These are phyloP conservation scores for Paramecium pentaurelia DNA, from an alignment of 73 alveolate genomes.

Conservation along the genomic window DNA sequence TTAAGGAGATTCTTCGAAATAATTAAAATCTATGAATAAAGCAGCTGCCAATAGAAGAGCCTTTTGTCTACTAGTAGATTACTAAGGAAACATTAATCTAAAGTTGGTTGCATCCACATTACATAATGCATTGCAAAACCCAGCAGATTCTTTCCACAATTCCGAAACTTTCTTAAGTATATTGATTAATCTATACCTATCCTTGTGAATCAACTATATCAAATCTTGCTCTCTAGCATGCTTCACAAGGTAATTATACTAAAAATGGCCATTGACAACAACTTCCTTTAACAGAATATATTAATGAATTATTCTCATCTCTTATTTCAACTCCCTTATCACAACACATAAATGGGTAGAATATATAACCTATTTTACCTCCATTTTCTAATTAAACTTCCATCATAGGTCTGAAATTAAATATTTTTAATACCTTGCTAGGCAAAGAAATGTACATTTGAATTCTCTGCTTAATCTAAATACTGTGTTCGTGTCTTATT, in stretches of 20 bases:
- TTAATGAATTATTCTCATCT: background rate
- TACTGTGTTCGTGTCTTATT: background rate
- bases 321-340: constrained; percentile 43
- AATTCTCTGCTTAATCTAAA: constrained; percentile 1
- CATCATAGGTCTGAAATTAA: background rate
- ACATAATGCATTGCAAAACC: constrained; percentile 14
- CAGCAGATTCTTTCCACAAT: constrained; percentile 34
- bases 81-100: background rate
- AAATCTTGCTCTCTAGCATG: constrained; percentile 22
- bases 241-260: constrained; percentile 13
- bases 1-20: constrained; percentile 36
- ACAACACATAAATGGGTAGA: constrained; percentile 31
- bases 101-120: background rate
- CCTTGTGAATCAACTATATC: background rate
- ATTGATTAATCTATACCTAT: background rate
- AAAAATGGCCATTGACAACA: constrained; percentile 51
- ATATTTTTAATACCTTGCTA: background rate
- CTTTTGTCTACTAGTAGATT: background rate
- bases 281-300: constrained; percentile 17
- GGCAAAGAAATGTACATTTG: constrained; percentile 22
- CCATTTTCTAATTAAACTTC: background rate
- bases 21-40: background rate
- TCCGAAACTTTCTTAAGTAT: constrained; percentile 20
- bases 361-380: background rate
- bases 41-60: constrained; percentile 38